Evolutionary conservation across 768 basidiomycete species (phyloP), one percentile per base, ranked within the genome.

Genomic region (Atractiella rhizophila): DNA sequence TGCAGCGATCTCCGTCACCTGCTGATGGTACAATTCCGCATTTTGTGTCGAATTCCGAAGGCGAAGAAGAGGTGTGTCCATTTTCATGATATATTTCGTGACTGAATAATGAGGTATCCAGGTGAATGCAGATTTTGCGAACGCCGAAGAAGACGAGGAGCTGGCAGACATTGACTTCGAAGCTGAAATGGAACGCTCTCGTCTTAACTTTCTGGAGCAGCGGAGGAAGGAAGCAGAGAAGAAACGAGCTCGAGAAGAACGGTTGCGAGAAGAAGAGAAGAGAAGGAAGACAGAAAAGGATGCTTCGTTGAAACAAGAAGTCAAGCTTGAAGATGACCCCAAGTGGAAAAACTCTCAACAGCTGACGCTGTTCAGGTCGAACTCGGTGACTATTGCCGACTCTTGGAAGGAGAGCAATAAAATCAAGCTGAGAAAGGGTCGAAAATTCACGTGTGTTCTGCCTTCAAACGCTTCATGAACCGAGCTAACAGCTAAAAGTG

Each of bases 341-440:
- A 24, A 34, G n/a, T 57, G 54, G 57, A 39, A 29, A 15, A 54
- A 52, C 12, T 47, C 48, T 11, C 36, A 47, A 9, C 56, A 56
- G 37, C 53, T 59, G n/a, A 48, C 51, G 10, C 44, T 50, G 13
- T 58, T 59, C 40, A 51, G 56, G 3, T 43, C 52, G 29, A 49
- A 35, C 21, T 51, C 56, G 10, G 45, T 46, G 9, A 41, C 48
- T 10, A 47, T 59, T 28, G 57, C 53, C 8, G 52, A 59, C 20
- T 54, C 54, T 4, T 56, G 47, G 29, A 49, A 58, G 29, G 50
- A 54, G 35, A 23, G 43, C 26, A 28, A 47, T 16, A 50, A 47
- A 23, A 21, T 57, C 28, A 51, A 55, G 39, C 46, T 56, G 7
- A 38, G 49, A 25, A 50, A 49, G 37, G n/a, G 28, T 11, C 38